These are phyloP conservation scores for Taiwanofungus camphoratus DNA, from an alignment of 1,284 basidiomycete species.

Conservation along the genomic window DNA sequence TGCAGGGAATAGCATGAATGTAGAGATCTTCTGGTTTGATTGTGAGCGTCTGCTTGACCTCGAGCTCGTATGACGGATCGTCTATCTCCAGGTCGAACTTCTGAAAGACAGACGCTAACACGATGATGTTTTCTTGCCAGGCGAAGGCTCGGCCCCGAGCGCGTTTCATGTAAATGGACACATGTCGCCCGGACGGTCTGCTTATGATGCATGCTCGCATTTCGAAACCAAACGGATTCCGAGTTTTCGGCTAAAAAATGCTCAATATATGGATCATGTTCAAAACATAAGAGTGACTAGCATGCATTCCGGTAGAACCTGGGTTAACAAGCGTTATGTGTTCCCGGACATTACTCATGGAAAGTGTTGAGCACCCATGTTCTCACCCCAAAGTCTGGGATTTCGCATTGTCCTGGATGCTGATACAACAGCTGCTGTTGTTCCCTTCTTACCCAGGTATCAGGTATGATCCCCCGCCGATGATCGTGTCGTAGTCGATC, in stretches of 20 bases:
- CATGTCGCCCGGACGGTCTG: not conserved
- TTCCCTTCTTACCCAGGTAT: too few relatives aligned
- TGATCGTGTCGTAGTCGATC: conserved; percentile 33
- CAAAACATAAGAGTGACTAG: conserved; percentile 25
- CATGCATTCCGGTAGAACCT: conserved; percentile 44
- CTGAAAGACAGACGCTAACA: conserved; percentile 36
- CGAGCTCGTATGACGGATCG: conserved; percentile 38
- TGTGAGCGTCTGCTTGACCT: conserved; percentile 41
- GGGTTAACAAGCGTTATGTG: not conserved
- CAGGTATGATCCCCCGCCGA: conserved; percentile 38
- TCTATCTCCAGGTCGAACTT: conserved; percentile 39
- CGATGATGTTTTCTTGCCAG: conserved; percentile 42
- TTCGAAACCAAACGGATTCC: conserved; percentile 43
- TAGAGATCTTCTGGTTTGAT: conserved; percentile 41
- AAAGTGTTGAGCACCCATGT: conserved; percentile 31
- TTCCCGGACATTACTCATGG: not conserved
- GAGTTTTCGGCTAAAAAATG: conserved; percentile 32
- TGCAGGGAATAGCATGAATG: conserved; percentile 36
- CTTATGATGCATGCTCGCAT: conserved; percentile 38
- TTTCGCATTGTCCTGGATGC: conserved; percentile 37
- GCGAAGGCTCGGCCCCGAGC: conserved; percentile 38
- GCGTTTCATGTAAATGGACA: not conserved
- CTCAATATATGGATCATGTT: not conserved
- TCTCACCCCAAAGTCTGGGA: conserved; percentile 43
- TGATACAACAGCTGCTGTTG: conserved; percentile 27